Base-by-base conservation (phyloP, 2,329 filamentous ascomycete species). In the Capronia americana region DNA sequence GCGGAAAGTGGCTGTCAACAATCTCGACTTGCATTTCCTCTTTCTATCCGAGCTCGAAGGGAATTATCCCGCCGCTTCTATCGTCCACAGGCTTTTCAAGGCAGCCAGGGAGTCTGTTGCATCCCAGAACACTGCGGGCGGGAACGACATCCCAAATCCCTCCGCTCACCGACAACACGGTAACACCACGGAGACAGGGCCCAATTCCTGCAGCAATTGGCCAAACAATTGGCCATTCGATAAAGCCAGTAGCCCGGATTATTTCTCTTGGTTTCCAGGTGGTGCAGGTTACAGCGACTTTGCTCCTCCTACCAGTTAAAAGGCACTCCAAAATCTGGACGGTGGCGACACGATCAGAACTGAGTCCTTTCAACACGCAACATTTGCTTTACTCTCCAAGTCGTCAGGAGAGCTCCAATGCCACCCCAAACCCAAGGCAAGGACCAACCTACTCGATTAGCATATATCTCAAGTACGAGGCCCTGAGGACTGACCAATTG, bases 361-460 rank as follows among this genome's bases (percentile, higher is more conserved):
- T 14, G 50, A 12, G 20, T 54, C 14, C 23, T 54, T 14, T 54
- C 50, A 24, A 54, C 3, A 14, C 50, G 50, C 20, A 54, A 28
- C 50, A 30, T 54, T 17, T 54, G 20, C 50, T 54, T 30, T 14
- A 54, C 50, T 54, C 50, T 54, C 24, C 20, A 24, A 24, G 24
- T 54, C 4, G 50, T 54, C 4, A 54, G 8, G 50, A 54, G 50
- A 28, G 50, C 26, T 28, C 23, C 50, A 24, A 30, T 2, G 24
- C 50, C 50, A 4, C 24, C 50, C 50, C 50, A 54, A 30, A 30
- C 50, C 50, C 50, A 54, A 3, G 50, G 50, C 50, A 54, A 54
- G 50, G n/a, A 24, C 50, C 50, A 54, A 30, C 50, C 50, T 54
- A 54, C 50, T 48, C 50, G 50, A 54, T 54, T 54, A 54, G 50